Base-by-base conservation (phyloP, 2,329 filamentous ascomycete genomes). In the Lasiodiplodia theobromae region DNA sequence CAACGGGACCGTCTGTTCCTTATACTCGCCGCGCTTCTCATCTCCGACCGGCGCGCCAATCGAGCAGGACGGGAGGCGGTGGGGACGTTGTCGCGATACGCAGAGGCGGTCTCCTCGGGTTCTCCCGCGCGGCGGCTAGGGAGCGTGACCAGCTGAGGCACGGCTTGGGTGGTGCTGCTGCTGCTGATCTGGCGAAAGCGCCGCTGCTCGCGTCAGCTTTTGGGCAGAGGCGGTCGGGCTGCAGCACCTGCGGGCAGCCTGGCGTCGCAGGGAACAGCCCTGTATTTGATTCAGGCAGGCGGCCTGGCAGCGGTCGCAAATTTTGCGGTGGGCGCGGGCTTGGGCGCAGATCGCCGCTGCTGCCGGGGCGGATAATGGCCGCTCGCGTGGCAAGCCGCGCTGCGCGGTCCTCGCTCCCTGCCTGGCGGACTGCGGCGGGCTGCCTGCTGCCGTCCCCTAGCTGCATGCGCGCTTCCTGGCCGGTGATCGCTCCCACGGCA, bases 161-260 rank as follows among this genome's bases (percentile, higher is more conserved):
- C 58, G 58, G 58, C 54, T 31, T 28, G 25, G 54, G n/a, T 10
- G 56, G n/a, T 23, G 56, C n/a, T 40, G 37, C n/a, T 63, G 58
- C 58, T 51, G 58, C 58, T 63, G 58, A 63, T 63, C 58, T 63
- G 58, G 58, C 58, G 58, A 63, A 51, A 63, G 58, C 58, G 58
- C 58, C 58, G 58, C 58, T 63, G 58, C 58, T 63, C 58, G 58
- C 58, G 58, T 63, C 58, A 63, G 58, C 58, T 51, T 51, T 63
- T 63, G 58, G 58, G 58, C 58, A 63, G 60, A 64, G 60, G 58
- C 58, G 44, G 60, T 64, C 60, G 60, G 60, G 60, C 60, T 64
- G 47, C 60, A 64, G 60, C 44, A 3, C 25, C 25, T 25, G 25
- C 37, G 58, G 58, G 58, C 58, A 64, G 44, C 44, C 44, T 11